Conservation (phyloP, 805 yeast genomes). For the Wickerhamiella allomyrinae region DNA sequence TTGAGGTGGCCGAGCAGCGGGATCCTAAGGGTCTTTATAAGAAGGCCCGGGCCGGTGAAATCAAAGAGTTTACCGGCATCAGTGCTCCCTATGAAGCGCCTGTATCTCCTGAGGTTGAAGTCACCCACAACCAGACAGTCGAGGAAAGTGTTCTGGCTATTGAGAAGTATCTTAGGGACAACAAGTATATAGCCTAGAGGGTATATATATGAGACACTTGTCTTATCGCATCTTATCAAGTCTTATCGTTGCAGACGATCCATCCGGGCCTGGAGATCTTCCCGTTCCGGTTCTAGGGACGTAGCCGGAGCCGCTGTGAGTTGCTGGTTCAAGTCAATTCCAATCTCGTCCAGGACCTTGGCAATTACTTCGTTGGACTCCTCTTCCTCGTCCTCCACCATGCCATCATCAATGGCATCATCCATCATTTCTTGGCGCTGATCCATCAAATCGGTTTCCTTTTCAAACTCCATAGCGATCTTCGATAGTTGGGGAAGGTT, state of each 20-base stretch:
- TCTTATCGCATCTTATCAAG: too few species aligned
- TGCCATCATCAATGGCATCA: conserved; percentile 91
- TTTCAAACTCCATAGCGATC: conserved; percentile 90
- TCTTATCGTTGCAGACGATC: conserved; percentile 55
- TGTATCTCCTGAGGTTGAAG: conserved; percentile 63
- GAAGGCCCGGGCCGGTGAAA: conserved; percentile 90
- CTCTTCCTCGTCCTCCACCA: conserved; percentile 80
- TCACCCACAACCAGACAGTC: conserved; percentile 56
- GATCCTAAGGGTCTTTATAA: conserved; percentile 96
- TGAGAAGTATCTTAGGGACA: conserved; percentile 35
- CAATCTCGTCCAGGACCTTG: conserved; percentile 90
- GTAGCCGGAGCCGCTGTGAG: conserved; percentile 35
- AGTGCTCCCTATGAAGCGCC: conserved; percentile 96
- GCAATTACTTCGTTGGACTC: conserved; percentile 84
- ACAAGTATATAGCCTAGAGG: conserved; percentile 3
- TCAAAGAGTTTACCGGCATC: conserved; percentile 89
- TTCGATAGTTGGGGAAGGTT: conserved; percentile 77
- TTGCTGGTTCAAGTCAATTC: conserved; percentile 57
- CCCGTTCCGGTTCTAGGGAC: conserved; percentile 40
- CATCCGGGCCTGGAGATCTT: conserved; percentile 77
- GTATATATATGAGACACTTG: too few species aligned
- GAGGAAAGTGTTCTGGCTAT: conserved; percentile 72
- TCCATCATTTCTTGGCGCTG: conserved; percentile 99
- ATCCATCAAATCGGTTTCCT: conserved; percentile 91
- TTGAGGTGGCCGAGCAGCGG: conserved; percentile 88